phyloP scores from a whole-genome alignment of 2,329 filamentous ascomycete genomes.

The Curvularia eragrostidis region DNA sequence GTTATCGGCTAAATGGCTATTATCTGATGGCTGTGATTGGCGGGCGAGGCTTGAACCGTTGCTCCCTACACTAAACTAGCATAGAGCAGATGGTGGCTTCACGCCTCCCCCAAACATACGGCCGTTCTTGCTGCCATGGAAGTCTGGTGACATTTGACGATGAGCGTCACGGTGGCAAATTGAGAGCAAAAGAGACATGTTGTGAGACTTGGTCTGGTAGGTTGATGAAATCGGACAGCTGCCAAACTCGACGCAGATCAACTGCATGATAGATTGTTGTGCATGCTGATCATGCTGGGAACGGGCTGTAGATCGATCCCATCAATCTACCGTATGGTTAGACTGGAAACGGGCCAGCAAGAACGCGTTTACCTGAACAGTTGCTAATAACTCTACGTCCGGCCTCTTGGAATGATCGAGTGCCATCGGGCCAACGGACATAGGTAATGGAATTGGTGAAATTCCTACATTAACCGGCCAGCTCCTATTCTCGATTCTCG shows the following conservation, averaged over 20 bases:
- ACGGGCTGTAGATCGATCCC: background rate
- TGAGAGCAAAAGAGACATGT: background rate
- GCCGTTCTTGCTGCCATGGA: constrained; percentile 12
- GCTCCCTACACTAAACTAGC: background rate
- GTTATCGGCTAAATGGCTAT: constrained; percentile 13
- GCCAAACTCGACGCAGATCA: background rate
- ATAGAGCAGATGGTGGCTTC: constrained; percentile 10
- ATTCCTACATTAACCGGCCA: constrained; percentile 11
- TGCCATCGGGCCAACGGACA: constrained; percentile 1
- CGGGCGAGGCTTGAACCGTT: background rate
- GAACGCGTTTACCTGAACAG: constrained; percentile 10
- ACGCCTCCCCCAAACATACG: constrained; percentile 4
- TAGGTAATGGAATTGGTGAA: background rate
- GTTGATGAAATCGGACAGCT: background rate
- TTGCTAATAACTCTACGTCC: constrained; percentile 1
- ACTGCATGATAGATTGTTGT: constrained; percentile 13
- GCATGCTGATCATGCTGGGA: constrained; percentile 14
- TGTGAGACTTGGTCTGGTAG: background rate
- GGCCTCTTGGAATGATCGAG: background rate
- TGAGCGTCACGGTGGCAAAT: background rate
- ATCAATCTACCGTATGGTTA: background rate
- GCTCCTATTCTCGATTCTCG: background rate
- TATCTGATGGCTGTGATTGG: constrained; percentile 3
- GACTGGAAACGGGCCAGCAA: constrained; percentile 8
- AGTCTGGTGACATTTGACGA: background rate